Base-by-base conservation (phyloP, 129 eudicot genomes). In the Chrysanthemum lavandulifolium region DNA sequence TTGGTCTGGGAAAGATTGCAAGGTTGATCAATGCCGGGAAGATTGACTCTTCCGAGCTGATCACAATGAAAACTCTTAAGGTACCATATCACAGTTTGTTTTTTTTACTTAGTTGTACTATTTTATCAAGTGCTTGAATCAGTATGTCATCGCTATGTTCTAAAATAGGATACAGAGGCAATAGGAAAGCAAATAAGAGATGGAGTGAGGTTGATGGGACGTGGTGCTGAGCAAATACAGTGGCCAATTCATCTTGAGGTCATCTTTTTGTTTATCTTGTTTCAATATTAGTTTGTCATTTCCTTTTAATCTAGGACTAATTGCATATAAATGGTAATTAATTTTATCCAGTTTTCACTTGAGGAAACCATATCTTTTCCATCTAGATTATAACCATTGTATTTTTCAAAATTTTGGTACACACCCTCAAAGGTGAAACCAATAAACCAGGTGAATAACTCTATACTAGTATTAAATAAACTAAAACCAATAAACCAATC, bases 191-290 rank as follows among this genome's bases (percentile, higher is more conserved):
- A 92, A 71, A 92, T 92, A 71, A 73, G 79, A 78, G 96, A 92
- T 74, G 98, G 98, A 49, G 98, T 89, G 29, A 74, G 98, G 70
- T 73, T 92, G 77, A 92, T 92, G 98, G 98, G 95, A 65, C 98
- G 98, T 74, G 98, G 98, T 68, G 67, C 87, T 40, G 96, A 92
- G 64, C 87, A 83, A 6, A 92, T 89, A 19, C 43, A 81, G 51
- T 92, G 96, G 98, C 98, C 98, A n/a, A 87, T 92, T 82, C 98
- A 92, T 87, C 82, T 89, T 1, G 98, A 92, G 96, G 98, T 73
- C 25, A 3, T 36, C 16, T 18, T 5, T 16, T 68, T 47, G 13
- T n/a, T 60, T 48, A 11, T 62, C 3, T 70, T 40, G 47, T 40
- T 40, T 40, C 47, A 5, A 13, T 56, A 43, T 27, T 29, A 67